Evolutionary conservation across 2,329 filamentous ascomycete genomes (phyloP).

Genomic region (Achaetomium macrosporum): DNA sequence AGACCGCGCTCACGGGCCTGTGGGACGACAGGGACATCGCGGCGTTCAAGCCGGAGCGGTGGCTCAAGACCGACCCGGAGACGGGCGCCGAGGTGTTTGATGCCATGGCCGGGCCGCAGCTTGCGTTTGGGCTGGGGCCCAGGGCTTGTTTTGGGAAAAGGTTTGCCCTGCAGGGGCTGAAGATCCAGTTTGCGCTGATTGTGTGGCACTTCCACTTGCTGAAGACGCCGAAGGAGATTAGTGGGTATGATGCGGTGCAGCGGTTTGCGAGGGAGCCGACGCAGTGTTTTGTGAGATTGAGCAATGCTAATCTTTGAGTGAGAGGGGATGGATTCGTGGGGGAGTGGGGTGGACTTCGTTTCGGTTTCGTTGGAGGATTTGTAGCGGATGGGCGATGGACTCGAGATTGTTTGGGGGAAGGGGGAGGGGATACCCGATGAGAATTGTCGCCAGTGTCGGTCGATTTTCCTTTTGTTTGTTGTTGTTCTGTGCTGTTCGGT

Average conservation of each 20-base stretch:
- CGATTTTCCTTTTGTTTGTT: no score
- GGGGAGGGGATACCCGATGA: no score
- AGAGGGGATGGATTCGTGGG: no score
- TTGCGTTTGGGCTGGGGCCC: conserved; percentile 34
- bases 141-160: conserved; percentile 36
- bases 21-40: conserved; percentile 28
- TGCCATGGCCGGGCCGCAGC: conserved; percentile 30
- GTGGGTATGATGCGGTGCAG: conserved; percentile 27
- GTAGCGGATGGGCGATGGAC: no score
- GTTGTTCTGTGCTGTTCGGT: no score
- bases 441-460: no score
- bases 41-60: conserved; percentile 35
- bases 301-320: neutral
- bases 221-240: conserved; percentile 25
- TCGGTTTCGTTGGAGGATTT: no score
- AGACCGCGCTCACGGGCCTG: conserved; percentile 22
- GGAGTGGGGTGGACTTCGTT: no score
- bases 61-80: conserved; percentile 26
- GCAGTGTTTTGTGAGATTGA: conserved; percentile 26
- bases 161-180: conserved; percentile 33
- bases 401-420: no score
- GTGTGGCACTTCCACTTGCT: conserved; percentile 35
- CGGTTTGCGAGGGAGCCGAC: conserved; percentile 30
- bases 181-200: conserved; percentile 32
- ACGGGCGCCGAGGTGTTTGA: conserved; percentile 26